Conservation (phyloP, 345 rosid genomes). For the Physaria fendleri region DNA sequence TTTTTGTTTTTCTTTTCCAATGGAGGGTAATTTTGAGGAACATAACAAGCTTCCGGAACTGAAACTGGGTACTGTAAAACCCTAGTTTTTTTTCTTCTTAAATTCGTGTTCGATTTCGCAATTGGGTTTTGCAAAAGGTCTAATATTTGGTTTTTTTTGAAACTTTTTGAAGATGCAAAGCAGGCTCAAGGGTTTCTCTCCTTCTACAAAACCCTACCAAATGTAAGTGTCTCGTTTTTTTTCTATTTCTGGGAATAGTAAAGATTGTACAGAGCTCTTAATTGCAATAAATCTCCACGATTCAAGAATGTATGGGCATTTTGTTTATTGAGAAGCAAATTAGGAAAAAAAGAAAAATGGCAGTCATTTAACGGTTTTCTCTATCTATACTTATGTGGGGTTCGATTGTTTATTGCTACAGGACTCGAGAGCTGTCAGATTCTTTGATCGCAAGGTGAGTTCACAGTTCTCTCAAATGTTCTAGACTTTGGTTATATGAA, state of each 20-base stretch:
- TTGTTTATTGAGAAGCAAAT: not conserved
- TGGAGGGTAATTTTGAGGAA: conserved; percentile 53
- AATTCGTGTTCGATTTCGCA: not conserved
- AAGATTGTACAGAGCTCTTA: not conserved
- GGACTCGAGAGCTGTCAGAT: conserved; percentile 77
- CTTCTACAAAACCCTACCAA: conserved; percentile 85
- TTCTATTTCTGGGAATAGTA: conserved; percentile 1
- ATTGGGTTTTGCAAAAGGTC: conserved; percentile 22
- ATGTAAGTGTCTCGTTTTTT: conserved; percentile 37
- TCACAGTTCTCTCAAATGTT: not conserved
- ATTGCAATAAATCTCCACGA: not conserved
- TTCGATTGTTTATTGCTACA: conserved; percentile 31
- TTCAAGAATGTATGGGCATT: not conserved
- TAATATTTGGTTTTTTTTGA: not conserved
- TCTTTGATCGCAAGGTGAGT: conserved; percentile 93
- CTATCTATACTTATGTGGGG: not conserved
- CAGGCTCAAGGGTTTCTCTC: conserved; percentile 97
- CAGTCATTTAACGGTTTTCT: not conserved
- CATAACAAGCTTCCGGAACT: conserved; percentile 83
- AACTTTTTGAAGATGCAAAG: conserved; percentile 53
- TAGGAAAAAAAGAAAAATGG: not conserved
- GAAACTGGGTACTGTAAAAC: conserved; percentile 56
- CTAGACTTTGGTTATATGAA: not conserved
- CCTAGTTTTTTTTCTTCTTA: conserved; percentile 13
- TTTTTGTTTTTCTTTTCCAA: conserved; percentile 13